Evolutionary conservation across 2,329 filamentous ascomycete species (phyloP).

Genomic region (Aureobasidium pullulans): DNA sequence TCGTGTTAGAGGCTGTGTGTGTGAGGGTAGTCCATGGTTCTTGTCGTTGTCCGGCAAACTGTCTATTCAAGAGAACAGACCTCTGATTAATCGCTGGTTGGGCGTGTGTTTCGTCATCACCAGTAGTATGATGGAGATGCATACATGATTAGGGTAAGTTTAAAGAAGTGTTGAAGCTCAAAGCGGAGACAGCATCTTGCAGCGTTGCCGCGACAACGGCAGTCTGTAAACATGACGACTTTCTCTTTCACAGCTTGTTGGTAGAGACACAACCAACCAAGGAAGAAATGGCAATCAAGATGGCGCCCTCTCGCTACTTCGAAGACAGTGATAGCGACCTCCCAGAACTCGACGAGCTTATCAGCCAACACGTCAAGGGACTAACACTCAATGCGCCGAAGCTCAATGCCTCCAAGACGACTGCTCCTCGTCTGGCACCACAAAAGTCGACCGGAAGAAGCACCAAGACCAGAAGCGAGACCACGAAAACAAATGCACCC

Average conservation of each 20-base stretch:
- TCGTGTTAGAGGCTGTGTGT: no score
- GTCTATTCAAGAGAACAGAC: no score
- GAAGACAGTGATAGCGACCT: constrained; percentile 12
- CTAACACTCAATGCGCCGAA: not conserved
- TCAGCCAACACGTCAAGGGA: constrained; percentile 15
- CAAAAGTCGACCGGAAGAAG: not conserved
- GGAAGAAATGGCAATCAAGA: constrained; percentile 3
- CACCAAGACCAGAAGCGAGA: not conserved
- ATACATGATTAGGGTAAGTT: no score
- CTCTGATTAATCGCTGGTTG: no score
- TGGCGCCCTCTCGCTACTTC: not conserved
- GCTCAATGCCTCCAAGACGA: not conserved
- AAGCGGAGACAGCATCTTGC: not conserved
- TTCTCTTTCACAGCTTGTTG: not conserved
- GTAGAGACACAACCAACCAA: not conserved
- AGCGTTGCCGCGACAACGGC: not conserved
- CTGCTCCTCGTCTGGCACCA: not conserved
- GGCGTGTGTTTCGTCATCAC: no score
- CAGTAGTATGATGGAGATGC: not conserved
- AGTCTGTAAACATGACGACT: not conserved
- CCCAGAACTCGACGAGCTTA: constrained; percentile 18
- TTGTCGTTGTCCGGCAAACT: not conserved
- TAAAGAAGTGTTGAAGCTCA: not conserved
- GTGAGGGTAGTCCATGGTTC: not conserved
- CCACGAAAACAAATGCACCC: not conserved